A percentile compares a stretch with the other conserved stretches of the same genome.
Evolutionary conservation across 2,329 filamentous ascomycete species (phyloP).

Genomic region (Dothiorella sarmentorum): DNA sequence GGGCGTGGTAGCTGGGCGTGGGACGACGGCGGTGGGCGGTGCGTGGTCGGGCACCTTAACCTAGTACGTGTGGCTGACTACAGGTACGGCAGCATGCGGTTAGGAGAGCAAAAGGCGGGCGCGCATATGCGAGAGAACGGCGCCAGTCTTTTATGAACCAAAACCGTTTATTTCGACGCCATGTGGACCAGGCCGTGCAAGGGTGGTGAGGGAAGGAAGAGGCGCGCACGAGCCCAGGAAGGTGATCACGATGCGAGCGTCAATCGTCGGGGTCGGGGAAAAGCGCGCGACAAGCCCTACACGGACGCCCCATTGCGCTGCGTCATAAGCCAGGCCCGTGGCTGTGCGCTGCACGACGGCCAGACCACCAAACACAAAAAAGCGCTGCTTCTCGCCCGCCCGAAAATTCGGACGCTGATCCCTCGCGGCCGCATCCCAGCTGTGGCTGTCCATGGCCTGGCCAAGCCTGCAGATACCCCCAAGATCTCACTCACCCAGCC

Average conservation of each 20-base stretch:
- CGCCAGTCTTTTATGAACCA: conserved; percentile 17
- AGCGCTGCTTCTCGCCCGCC: conserved; percentile 25
- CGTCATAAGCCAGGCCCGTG: conserved; percentile 9
- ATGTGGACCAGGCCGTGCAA: conserved; percentile 16
- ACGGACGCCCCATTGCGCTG: conserved; percentile 14
- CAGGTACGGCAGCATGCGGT: conserved; percentile 13
- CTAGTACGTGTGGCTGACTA: conserved; percentile 15
- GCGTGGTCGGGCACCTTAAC: conserved; percentile 10
- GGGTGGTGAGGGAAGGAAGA: conserved; percentile 15
- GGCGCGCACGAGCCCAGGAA: conserved; percentile 14
- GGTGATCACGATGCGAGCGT: conserved; percentile 16
- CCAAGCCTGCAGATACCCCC: conserved; percentile 8
- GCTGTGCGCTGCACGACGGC: conserved; percentile 11
- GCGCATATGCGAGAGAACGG: conserved; percentile 14
- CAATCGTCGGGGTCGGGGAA: conserved; percentile 14
- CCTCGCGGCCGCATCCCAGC: conserved; percentile 7
- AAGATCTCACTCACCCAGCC: conserved; percentile 3
- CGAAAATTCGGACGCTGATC: conserved; percentile 26
- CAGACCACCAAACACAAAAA: neutral
- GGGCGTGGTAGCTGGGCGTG: conserved; percentile 5
- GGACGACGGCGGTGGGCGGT: conserved; percentile 10
- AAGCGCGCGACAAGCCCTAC: conserved; percentile 12
- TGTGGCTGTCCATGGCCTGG: conserved; percentile 7
- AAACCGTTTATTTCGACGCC: conserved; percentile 17
- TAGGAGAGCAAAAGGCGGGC: conserved; percentile 12